These are phyloP conservation scores for Floccularia luteovirens DNA, from an alignment of 768 basidiomycete genomes.

Conservation along the genomic window DNA sequence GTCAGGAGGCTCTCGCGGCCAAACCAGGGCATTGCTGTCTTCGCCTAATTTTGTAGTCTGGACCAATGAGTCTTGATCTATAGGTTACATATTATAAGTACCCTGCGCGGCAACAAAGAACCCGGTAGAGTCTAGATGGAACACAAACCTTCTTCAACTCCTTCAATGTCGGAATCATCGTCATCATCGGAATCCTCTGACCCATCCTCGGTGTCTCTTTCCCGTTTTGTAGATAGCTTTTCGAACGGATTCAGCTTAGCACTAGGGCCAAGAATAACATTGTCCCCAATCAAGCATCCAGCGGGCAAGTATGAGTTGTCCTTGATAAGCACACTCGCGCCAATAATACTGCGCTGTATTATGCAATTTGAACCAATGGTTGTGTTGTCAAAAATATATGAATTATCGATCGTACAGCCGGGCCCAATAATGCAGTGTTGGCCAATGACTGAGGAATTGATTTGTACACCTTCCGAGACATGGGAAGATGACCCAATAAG, in stretches of 20 bases:
- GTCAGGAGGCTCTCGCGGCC: constrained; percentile 63
- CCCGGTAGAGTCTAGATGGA: no score
- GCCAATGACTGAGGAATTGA: constrained; percentile 75
- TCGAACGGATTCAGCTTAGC: constrained; percentile 63
- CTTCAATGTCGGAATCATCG: constrained; percentile 57
- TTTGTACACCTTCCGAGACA: constrained; percentile 57
- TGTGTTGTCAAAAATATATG: constrained; percentile 81
- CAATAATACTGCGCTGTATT: constrained; percentile 78
- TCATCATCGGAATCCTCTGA: no score
- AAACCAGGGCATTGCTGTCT: constrained; percentile 72
- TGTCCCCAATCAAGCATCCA: constrained; percentile 80
- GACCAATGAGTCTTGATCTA: constrained; percentile 42
- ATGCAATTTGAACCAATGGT: constrained; percentile 61
- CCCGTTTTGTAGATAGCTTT: constrained; percentile 52
- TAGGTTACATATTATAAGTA: constrained; percentile 1
- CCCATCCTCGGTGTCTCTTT: constrained; percentile 26
- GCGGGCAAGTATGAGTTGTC: constrained; percentile 58
- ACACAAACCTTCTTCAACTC: constrained; percentile 55
- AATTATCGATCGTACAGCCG: constrained; percentile 57
- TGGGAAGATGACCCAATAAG: constrained; percentile 78
- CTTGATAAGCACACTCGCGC: constrained; percentile 64
- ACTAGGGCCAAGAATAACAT: constrained; percentile 70
- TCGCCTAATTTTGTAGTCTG: constrained; percentile 46
- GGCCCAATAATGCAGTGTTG: constrained; percentile 66
- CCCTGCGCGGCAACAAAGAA: no score